phyloP scores from a whole-genome alignment of 495 filamentous ascomycete species.

The Tuber borchii region DNA sequence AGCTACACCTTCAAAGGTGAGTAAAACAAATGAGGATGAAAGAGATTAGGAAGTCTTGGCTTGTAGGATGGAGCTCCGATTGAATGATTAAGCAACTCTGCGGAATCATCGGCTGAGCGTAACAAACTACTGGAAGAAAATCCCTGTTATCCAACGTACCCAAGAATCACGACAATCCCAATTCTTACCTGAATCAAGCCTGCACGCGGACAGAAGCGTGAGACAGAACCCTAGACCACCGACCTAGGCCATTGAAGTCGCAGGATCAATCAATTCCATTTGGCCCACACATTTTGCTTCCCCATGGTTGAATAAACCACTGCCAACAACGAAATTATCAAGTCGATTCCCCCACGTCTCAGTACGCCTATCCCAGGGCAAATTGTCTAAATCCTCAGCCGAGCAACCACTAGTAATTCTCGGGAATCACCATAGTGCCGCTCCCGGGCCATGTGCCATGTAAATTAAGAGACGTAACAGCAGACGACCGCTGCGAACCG shows the following conservation, averaged over 20 bases:
- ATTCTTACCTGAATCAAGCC: neutral
- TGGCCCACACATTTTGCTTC: neutral
- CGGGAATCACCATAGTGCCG: neutral
- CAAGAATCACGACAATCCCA: neutral
- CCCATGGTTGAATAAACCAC: neutral
- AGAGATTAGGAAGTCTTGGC: neutral
- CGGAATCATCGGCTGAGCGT: neutral
- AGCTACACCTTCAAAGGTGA: neutral
- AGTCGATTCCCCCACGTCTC: neutral
- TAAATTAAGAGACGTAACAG: neutral
- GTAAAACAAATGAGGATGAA: neutral
- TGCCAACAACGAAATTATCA: neutral
- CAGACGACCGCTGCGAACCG: neutral
- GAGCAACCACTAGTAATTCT: neutral
- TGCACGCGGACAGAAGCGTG: neutral
- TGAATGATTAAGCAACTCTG: too few species aligned
- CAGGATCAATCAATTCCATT: neutral
- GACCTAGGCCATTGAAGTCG: neutral
- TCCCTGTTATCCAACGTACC: neutral
- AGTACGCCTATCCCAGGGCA: neutral
- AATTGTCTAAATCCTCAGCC: neutral
- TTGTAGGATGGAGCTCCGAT: too few species aligned
- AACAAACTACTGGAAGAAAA: neutral
- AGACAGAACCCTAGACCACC: neutral
- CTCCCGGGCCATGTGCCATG: neutral